Evolutionary conservation across 768 basidiomycete species (phyloP).

Genomic region (Panaeolus papilionaceus): DNA sequence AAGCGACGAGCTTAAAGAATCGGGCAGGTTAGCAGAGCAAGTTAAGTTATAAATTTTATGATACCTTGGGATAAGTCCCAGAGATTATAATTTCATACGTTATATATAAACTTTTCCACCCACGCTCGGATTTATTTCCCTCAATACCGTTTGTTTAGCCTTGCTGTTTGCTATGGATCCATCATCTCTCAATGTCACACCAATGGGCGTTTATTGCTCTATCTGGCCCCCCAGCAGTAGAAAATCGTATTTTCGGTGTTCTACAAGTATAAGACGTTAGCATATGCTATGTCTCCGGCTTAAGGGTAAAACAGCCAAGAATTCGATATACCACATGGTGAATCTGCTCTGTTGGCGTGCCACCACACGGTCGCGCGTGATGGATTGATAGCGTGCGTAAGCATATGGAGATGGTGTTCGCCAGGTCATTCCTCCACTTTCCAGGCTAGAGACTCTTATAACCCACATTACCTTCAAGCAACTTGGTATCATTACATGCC

Average conservation of each 20-base stretch:
- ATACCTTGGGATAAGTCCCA: background rate
- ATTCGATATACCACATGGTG: conserved; percentile 10
- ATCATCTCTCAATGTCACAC: background rate
- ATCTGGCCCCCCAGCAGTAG: background rate
- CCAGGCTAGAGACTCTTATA: no score
- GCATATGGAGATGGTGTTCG: background rate
- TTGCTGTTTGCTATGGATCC: background rate
- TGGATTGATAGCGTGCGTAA: conserved; percentile 5
- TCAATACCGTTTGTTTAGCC: background rate
- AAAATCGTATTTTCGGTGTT: background rate
- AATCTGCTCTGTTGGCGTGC: background rate
- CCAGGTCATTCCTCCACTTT: background rate
- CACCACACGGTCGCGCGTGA: conserved; percentile 5
- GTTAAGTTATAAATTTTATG: background rate
- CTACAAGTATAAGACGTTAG: background rate
- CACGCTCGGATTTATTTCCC: background rate
- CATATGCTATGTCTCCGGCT: background rate
- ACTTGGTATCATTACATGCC: no score
- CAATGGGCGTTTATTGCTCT: background rate
- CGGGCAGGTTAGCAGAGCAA: background rate
- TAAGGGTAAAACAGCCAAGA: conserved; percentile 5
- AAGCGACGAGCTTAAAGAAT: background rate
- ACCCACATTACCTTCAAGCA: no score
- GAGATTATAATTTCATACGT: background rate
- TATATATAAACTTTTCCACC: background rate